A percentile compares a stretch with the other conserved stretches of the same genome.
phyloP scores from a whole-genome alignment of 2,329 filamentous ascomycete genomes.

The Penicillium sp. region DNA sequence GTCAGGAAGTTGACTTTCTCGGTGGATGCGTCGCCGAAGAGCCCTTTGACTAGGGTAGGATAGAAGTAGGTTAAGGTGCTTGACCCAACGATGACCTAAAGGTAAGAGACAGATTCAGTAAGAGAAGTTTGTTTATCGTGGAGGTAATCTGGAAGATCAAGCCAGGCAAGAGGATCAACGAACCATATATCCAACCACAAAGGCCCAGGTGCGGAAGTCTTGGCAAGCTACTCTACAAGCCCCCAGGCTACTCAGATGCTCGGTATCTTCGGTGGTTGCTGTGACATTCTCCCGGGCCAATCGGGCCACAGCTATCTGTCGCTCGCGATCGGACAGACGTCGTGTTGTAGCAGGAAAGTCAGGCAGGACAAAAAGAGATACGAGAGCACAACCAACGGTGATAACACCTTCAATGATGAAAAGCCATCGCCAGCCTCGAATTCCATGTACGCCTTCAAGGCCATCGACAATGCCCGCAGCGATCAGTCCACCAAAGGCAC shows the following conservation, averaged over 20 bases:
- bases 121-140: no score
- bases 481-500: conserved; percentile 47
- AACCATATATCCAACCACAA: conserved; percentile 38
- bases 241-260: conserved; percentile 11
- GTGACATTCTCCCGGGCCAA: conserved; percentile 17
- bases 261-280: conserved; percentile 10
- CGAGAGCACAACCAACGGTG: conserved; percentile 40
- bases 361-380: conserved; percentile 41
- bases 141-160: no score
- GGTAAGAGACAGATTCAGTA: no score
- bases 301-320: conserved; percentile 19
- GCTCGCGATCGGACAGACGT: conserved; percentile 29
- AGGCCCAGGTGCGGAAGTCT: conserved; percentile 35
- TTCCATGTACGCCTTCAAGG: conserved; percentile 39
- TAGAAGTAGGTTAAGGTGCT: conserved; percentile 27
- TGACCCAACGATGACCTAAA: conserved; percentile 34
- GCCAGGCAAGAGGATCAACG: no score
- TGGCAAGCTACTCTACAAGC: conserved; percentile 15
- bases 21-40: conserved; percentile 23
- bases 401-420: conserved; percentile 41
- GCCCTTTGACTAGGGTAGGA: conserved; percentile 23
- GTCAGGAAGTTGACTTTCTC: conserved; percentile 23
- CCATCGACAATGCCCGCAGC: conserved; percentile 44
- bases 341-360: conserved; percentile 44
- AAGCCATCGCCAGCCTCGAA: conserved; percentile 47